Conservation (phyloP, 768 basidiomycete genomes). For the Russula abietina region DNA sequence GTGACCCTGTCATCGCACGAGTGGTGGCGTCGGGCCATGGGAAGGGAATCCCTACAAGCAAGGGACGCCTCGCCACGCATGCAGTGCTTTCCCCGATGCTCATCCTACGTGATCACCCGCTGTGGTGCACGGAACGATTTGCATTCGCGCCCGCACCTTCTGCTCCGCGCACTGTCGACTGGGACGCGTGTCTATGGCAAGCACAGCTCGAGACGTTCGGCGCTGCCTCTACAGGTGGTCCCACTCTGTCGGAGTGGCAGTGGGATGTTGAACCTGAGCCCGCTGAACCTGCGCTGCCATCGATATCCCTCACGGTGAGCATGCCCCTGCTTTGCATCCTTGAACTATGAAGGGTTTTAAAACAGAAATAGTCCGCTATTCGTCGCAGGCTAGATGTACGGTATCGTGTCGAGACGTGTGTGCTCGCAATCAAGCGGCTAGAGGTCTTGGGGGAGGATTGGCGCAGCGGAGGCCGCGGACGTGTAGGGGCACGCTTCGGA, state of each 20-base stretch:
- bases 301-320: slow-evolving; percentile 7
- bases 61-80: slow-evolving; percentile 35
- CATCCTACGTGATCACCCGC: slow-evolving; percentile 37
- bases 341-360: neutral
- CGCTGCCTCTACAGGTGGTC: slow-evolving; percentile 28
- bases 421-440: slow-evolving; percentile 41
- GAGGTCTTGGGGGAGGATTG: slow-evolving; percentile 32
- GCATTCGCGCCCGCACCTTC: slow-evolving; percentile 33
- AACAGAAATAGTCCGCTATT: slow-evolving; percentile 34
- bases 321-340: slow-evolving; percentile 1
- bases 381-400: slow-evolving; percentile 43
- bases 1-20: slow-evolving; percentile 27
- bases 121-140: slow-evolving; percentile 60
- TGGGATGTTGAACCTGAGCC: slow-evolving; percentile 8
- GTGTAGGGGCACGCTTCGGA: slow-evolving; percentile 25
- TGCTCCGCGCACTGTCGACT: slow-evolving; percentile 44
- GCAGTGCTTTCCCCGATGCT: slow-evolving; percentile 41
- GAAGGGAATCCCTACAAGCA: slow-evolving; percentile 25
- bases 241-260: slow-evolving; percentile 26
- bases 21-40: slow-evolving; percentile 23
- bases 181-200: slow-evolving; percentile 65
- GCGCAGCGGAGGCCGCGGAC: neutral
- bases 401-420: slow-evolving; percentile 50
- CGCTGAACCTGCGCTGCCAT: neutral
- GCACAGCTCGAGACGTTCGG: slow-evolving; percentile 52